These are phyloP conservation scores for Rhodotorula sphaerocarpa DNA, from an alignment of 768 basidiomycete species.

Conservation along the genomic window DNA sequence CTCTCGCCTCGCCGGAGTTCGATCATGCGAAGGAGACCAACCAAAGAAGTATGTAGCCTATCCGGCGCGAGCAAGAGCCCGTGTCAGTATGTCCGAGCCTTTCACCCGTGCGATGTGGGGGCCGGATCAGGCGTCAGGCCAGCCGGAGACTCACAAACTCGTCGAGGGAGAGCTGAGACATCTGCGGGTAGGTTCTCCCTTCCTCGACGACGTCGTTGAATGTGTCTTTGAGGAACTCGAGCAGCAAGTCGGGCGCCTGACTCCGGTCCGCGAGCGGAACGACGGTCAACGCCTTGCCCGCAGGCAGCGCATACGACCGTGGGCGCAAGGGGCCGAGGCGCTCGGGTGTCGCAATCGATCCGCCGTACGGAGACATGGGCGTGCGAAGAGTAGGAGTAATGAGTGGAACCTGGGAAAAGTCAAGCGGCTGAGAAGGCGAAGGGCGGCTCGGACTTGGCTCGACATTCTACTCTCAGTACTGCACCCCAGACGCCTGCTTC, in stretches of 20 bases:
- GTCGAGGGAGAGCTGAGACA: conserved; percentile 49
- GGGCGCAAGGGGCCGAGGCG: conserved; percentile 8
- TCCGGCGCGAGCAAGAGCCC: too few relatives aligned
- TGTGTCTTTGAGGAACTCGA: conserved; percentile 22
- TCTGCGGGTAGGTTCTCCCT: conserved; percentile 80
- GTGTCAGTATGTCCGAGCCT: not conserved
- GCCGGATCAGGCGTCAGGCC: not conserved
- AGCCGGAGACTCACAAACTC: conserved; percentile 56
- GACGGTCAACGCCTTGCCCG: conserved; percentile 15
- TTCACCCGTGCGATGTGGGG: not conserved
- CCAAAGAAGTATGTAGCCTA: conserved; percentile 38
- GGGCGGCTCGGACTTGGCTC: too few relatives aligned
- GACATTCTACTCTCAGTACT: too few relatives aligned
- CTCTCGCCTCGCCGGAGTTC: not conserved
- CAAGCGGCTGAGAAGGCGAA: not conserved
- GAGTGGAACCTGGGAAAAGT: not conserved
- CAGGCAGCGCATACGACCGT: conserved; percentile 22
- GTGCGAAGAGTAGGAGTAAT: not conserved
- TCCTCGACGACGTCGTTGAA: conserved; percentile 69
- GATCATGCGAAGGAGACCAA: not conserved
- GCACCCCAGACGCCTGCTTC: too few relatives aligned
- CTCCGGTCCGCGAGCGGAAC: conserved; percentile 47
- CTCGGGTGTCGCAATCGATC: conserved; percentile 45
- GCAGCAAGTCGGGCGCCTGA: conserved; percentile 50
- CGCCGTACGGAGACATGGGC: conserved; percentile 66